Conservation (phyloP, 805 yeast genomes). For the Ogataea nitratoaversa region DNA sequence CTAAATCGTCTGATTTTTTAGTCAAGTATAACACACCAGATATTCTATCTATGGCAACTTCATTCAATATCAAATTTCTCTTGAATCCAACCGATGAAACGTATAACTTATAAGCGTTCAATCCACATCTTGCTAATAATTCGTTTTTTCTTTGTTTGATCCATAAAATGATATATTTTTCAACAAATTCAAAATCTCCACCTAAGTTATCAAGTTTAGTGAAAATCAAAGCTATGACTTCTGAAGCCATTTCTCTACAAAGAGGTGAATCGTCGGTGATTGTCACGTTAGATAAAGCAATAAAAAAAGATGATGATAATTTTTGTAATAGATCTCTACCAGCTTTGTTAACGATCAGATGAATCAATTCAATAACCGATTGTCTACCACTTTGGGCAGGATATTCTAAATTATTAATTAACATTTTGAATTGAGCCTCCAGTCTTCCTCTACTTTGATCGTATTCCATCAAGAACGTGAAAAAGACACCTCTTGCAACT, state of each 20-base stretch:
- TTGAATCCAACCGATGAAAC: slow-evolving; percentile 44
- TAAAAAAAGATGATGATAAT: slow-evolving; percentile 72
- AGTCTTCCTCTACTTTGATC: slow-evolving; percentile 88
- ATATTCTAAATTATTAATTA: slow-evolving; percentile 77
- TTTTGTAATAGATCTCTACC: slow-evolving; percentile 54
- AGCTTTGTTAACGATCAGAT: slow-evolving; percentile 63
- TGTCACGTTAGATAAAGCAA: slow-evolving; percentile 72
- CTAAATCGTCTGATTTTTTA: slow-evolving; percentile 33
- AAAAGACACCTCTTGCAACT: slow-evolving; percentile 76
- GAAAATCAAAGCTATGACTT: slow-evolving; percentile 53
- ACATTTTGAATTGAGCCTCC: slow-evolving; percentile 75
- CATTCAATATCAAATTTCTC: slow-evolving; percentile 20
- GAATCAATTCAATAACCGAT: slow-evolving; percentile 85
- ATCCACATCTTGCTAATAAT: slow-evolving; percentile 65
- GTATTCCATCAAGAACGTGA: slow-evolving; percentile 85
- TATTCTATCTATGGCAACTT: slow-evolving; percentile 25
- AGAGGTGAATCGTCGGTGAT: slow-evolving; percentile 72
- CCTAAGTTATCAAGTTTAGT: slow-evolving; percentile 36
- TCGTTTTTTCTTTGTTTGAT: slow-evolving; percentile 48
- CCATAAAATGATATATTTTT: slow-evolving; percentile 56
- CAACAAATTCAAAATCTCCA: slow-evolving; percentile 31
- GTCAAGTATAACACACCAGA: slow-evolving; percentile 19
- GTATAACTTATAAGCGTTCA: slow-evolving; percentile 64
- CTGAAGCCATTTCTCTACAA: slow-evolving; percentile 80
- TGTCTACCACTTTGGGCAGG: slow-evolving; percentile 84